phyloP scores from a whole-genome alignment of 2,329 filamentous ascomycete species.

The Teratosphaeria zuluensis region DNA sequence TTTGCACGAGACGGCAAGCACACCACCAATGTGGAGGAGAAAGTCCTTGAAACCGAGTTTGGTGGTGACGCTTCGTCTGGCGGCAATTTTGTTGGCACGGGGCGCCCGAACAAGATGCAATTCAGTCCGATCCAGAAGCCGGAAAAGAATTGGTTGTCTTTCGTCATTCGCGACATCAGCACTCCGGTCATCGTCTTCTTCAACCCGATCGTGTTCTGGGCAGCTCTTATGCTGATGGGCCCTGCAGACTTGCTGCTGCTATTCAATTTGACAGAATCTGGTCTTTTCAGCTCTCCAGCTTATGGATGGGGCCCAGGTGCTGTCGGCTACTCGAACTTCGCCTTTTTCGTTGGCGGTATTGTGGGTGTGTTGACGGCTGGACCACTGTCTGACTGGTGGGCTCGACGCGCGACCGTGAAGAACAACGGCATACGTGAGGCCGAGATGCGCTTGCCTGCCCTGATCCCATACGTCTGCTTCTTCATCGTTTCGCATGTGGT shows the following conservation, averaged over 20 bases:
- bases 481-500: conserved; percentile 40
- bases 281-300: conserved; percentile 31
- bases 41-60: conserved; percentile 15
- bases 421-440: conserved; percentile 50
- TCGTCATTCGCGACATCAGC: conserved; percentile 31
- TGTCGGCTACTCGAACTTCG: conserved; percentile 44
- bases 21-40: conserved; percentile 20
- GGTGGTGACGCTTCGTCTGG: conserved; percentile 12
- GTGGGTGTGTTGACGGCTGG: conserved; percentile 42
- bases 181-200: conserved; percentile 35
- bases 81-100: conserved; percentile 20
- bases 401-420: conserved; percentile 40
- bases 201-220: conserved; percentile 36
- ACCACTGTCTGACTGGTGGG: conserved; percentile 44
- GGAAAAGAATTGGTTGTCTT: conserved; percentile 31
- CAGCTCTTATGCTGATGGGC: conserved; percentile 25
- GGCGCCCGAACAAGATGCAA: conserved; percentile 30
- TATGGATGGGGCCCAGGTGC: conserved; percentile 36
- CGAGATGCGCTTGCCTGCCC: conserved; percentile 50
- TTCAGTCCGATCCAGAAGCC: conserved; percentile 29
- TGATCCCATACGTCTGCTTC: conserved; percentile 42
- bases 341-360: conserved; percentile 33
- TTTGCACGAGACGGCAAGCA: conserved; percentile 5
- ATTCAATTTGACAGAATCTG: conserved; percentile 43
- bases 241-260: conserved; percentile 35